phyloP scores from a whole-genome alignment of 176 grass and related monocot genomes.

The Thinopyrum elongatum region DNA sequence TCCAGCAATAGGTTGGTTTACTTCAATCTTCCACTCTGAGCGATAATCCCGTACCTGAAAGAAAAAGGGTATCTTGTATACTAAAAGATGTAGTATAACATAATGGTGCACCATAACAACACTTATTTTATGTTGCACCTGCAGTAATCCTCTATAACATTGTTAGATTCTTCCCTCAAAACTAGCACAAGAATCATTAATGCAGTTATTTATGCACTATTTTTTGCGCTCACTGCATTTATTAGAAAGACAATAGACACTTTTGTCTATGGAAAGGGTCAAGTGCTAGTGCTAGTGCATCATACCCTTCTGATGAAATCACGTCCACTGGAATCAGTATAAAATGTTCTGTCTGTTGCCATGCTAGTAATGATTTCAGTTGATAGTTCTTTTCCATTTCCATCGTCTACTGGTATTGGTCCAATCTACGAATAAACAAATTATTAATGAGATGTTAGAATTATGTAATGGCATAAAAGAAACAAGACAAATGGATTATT shows the following conservation, averaged over 20 bases:
- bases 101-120: neutral
- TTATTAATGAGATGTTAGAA: conserved; percentile 16
- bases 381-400: conserved; percentile 83
- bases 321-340: conserved; percentile 86
- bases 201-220: neutral
- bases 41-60: conserved; percentile 90
- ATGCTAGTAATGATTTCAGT: conserved; percentile 76
- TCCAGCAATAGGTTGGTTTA: conserved; percentile 92
- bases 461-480: conserved; percentile 1
- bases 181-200: neutral
- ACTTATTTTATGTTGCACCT: conserved; percentile 2
- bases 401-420: conserved; percentile 79
- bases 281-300: neutral
- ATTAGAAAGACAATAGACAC: neutral
- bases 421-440: conserved; percentile 61
- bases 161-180: neutral
- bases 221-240: neutral
- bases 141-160: neutral
- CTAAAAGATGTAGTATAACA: neutral
- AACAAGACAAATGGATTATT: conserved; percentile 3
- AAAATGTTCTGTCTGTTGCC: conserved; percentile 81
- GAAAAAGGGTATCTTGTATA: neutral
- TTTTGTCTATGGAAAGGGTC: neutral
- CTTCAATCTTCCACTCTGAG: conserved; percentile 81
- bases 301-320: conserved; percentile 96